Conservation (phyloP, 768 basidiomycete species). For the Tulasnella sp. region DNA sequence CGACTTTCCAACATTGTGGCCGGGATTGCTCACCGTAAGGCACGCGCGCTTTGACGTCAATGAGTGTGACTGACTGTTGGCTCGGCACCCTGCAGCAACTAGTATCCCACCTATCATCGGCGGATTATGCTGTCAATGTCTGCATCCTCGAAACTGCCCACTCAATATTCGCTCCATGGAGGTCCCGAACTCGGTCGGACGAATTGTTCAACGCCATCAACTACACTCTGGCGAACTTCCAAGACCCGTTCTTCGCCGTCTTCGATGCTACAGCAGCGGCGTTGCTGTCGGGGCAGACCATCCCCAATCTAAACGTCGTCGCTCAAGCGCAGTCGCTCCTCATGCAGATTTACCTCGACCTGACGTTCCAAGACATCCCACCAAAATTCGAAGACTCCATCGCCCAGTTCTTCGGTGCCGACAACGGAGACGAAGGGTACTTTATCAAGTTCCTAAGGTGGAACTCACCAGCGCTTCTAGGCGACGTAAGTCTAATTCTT, state of each 20-base stretch:
- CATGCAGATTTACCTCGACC: slow-evolving; percentile 88
- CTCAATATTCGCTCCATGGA: slow-evolving; percentile 94
- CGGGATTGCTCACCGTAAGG: slow-evolving; percentile 86
- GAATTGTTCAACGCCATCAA: slow-evolving; percentile 89
- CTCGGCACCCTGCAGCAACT: slow-evolving; percentile 67
- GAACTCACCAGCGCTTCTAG: slow-evolving; percentile 69
- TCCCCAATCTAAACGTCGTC: slow-evolving; percentile 54
- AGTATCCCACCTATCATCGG: slow-evolving; percentile 74
- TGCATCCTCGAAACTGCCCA: slow-evolving; percentile 93
- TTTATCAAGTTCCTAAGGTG: slow-evolving; percentile 82
- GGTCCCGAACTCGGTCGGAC: slow-evolving; percentile 86
- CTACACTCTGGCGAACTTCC: slow-evolving; percentile 81
- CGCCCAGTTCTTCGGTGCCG: slow-evolving; percentile 72
- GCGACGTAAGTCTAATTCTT: slow-evolving; percentile 59
- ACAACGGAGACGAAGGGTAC: slow-evolving; percentile 48
- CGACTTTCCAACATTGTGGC: slow-evolving; percentile 91
- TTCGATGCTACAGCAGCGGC: slow-evolving; percentile 55
- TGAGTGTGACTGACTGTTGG: neutral
- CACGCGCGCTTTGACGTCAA: slow-evolving; percentile 19
- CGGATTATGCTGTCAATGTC: slow-evolving; percentile 83
- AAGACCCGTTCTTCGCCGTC: slow-evolving; percentile 78
- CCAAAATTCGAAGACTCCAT: slow-evolving; percentile 91
- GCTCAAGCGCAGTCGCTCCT: slow-evolving; percentile 78
- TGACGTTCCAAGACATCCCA: slow-evolving; percentile 93
- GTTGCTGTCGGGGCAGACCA: slow-evolving; percentile 53